These are phyloP conservation scores for Chaetomiaceae sp. DNA, from an alignment of 2,329 filamentous ascomycete species.

Conservation along the genomic window DNA sequence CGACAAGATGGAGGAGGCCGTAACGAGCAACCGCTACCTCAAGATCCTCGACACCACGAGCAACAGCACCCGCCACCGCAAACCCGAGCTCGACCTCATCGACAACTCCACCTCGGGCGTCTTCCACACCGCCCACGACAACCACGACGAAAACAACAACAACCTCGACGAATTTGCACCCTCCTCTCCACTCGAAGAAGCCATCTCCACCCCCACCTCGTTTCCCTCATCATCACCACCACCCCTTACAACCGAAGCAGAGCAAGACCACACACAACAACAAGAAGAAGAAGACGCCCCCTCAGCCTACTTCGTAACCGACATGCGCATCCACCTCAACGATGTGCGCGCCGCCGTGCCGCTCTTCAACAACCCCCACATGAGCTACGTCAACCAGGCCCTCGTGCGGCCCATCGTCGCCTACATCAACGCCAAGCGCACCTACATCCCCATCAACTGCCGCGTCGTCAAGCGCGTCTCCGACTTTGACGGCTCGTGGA, in stretches of 20 bases:
- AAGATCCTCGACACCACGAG: constrained; percentile 52
- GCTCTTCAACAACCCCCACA: constrained; percentile 74
- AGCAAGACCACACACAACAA: too few species aligned
- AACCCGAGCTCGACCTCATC: constrained; percentile 14
- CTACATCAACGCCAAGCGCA: constrained; percentile 93
- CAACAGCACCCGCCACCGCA: constrained; percentile 28
- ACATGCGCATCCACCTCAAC: constrained; percentile 90
- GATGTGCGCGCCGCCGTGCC: constrained; percentile 90
- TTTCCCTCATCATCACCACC: background rate
- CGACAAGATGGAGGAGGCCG: constrained; percentile 88
- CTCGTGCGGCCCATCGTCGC: constrained; percentile 93
- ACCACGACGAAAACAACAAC: background rate
- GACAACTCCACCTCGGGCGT: constrained; percentile 14
- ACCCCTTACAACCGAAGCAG: background rate
- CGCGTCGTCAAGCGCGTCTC: constrained; percentile 82
- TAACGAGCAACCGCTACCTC: constrained; percentile 69
- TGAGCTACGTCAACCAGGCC: constrained; percentile 94
- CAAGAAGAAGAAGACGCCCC: constrained; percentile 52
- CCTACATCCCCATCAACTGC: constrained; percentile 93
- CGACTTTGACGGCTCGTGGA: constrained; percentile 96
- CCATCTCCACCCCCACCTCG: constrained; percentile 1
- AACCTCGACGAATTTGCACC: background rate
- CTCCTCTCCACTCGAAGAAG: constrained; percentile 7
- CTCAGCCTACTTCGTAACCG: constrained; percentile 82
- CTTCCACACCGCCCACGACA: background rate